These are phyloP conservation scores for Pichia insulana DNA, from an alignment of 805 yeast genomes.

Conservation along the genomic window DNA sequence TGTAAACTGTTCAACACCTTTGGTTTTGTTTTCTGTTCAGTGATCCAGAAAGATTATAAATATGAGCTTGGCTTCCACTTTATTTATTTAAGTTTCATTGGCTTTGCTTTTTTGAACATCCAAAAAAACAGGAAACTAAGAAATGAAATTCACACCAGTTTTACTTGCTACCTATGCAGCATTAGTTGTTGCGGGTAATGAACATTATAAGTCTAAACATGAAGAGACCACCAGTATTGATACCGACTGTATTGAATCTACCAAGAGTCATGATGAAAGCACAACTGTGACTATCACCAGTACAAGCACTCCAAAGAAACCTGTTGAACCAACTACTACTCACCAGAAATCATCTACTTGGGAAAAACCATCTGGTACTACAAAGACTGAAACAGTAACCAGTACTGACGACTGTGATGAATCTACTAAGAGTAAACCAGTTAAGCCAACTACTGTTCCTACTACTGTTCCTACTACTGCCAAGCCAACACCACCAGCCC, in stretches of 20 bases:
- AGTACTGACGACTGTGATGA: neutral
- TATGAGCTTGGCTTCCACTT: neutral
- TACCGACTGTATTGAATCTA: too few relatives aligned
- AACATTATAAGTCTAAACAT: neutral
- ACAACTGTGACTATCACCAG: neutral
- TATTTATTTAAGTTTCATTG: neutral
- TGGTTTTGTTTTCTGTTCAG: too few relatives aligned
- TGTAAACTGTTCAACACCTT: too few relatives aligned
- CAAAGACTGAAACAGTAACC: neutral
- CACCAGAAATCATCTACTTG: too few relatives aligned
- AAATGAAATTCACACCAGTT: conserved; percentile 5
- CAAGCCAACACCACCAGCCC: neutral
- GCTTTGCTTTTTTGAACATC: neutral
- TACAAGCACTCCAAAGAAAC: neutral
- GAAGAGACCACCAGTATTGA: neutral
- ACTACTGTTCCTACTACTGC: neutral
- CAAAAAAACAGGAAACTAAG: too few relatives aligned
- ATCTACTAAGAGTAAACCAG: neutral
- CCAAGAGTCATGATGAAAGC: too few relatives aligned
- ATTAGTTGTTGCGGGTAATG: neutral
- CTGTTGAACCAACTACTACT: neutral
- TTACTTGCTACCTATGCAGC: conserved; percentile 3
- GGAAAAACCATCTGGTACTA: neutral
- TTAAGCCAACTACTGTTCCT: neutral
- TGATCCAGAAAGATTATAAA: too few relatives aligned